These are phyloP conservation scores for Candida sojae DNA, from an alignment of 1,139 yeast species.

Conservation along the genomic window DNA sequence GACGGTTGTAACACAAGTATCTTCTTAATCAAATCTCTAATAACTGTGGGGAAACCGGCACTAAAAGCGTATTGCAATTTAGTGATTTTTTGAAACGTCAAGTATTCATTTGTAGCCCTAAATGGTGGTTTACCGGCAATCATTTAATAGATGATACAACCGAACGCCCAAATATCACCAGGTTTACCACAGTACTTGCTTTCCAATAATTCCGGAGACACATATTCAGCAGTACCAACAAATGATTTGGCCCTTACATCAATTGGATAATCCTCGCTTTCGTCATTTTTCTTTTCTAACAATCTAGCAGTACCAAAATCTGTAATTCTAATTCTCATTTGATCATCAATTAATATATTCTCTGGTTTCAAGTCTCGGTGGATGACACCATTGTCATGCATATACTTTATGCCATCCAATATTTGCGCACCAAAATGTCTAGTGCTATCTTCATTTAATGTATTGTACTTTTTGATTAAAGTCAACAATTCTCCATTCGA, in stretches of 20 bases:
- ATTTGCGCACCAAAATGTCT: constrained; percentile 69
- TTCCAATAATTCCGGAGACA: constrained; percentile 72
- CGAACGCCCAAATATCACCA: constrained; percentile 82
- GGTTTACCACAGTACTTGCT: constrained; percentile 72
- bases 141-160: constrained; percentile 76
- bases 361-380: constrained; percentile 83
- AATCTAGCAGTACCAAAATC: constrained; percentile 82
- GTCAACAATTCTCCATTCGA: constrained; percentile 88
- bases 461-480: constrained; percentile 73
- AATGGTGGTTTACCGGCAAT: constrained; percentile 80
- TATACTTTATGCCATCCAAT: constrained; percentile 63
- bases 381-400: constrained; percentile 76
- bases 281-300: constrained; percentile 45
- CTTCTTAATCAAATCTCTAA: constrained; percentile 50
- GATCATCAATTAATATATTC: constrained; percentile 65
- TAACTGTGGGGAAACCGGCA: constrained; percentile 48
- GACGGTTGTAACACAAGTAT: constrained; percentile 48
- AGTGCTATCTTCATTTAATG: constrained; percentile 76
- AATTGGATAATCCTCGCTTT: constrained; percentile 42
- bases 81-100: constrained; percentile 55
- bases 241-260: constrained; percentile 65
- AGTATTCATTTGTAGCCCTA: constrained; percentile 73
- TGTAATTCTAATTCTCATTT: constrained; percentile 69
- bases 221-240: constrained; percentile 86
- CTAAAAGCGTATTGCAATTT: constrained; percentile 68